Base-by-base conservation (phyloP, 1,284 basidiomycete genomes). In the Agroathelia rolfsii region DNA sequence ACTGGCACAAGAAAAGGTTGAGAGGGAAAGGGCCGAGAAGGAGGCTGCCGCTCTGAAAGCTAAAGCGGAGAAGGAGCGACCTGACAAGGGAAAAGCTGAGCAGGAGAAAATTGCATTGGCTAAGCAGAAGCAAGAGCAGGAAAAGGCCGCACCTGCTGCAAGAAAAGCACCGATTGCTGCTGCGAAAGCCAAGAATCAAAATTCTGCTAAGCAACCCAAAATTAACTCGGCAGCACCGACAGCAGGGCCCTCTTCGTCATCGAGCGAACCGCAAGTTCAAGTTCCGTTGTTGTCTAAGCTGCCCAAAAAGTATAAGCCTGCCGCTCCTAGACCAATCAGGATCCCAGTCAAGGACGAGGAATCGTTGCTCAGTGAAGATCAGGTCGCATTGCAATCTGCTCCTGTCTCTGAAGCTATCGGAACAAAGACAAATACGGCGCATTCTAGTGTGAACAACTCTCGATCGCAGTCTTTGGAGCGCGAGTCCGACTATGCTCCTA, bases 301-400 rank as follows among this genome's bases (percentile, higher is more conserved):
- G 56, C 77, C 81, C 3, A 85, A 82, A 64, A 85, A 85, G 55
- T 81, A 64, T 46, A 84, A 76, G 46, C 77, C 80, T 0, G 46
- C 64, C 29, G 41, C 69, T 34, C n/a, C n/a, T n/a, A 79, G 76
- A 46, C 66, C 70, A 3, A 65, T 74, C 46, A 72, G 61, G 41
- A 63, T 74, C 30, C 57, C 64, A 1, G 40, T 43, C 11, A 39
- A 48, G 1, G 69, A 72, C 11, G 60, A 68, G 6, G 47, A 58
- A 19, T 65, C 59, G 1, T n/a, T n/a, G n/a, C n/a, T n/a, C n/a
- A n/a, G n/a, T n/a, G n/a, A n/a, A n/a, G n/a, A n/a, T n/a, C n/a
- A n/a, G n/a, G n/a, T n/a, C n/a, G 56, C 56, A 28, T 45, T 60
- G 20, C 61, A 61, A 28, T 69, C 68, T 17, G 54, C 66, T 5